Evolutionary conservation across 805 yeast genomes (phyloP), one percentile per base, ranked within the genome.

Genomic region (Saccharomycopsis guyanensis): DNA sequence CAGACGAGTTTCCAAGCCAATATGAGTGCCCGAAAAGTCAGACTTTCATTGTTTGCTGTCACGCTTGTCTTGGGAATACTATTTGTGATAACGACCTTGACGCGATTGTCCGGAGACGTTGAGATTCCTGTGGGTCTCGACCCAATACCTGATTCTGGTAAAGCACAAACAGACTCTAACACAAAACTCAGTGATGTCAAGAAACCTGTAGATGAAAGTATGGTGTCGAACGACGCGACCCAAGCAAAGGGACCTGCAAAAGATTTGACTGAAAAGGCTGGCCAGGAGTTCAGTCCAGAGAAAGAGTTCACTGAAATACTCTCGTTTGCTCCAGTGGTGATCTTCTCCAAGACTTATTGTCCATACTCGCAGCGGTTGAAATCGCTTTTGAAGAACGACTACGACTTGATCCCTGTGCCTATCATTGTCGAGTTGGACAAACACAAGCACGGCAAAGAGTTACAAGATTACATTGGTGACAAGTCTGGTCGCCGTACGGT

Each of bases 401-500:
- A 86, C 63, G 72, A 72, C 42, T 76, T 91, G 51, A 70, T 73
- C 2, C 98, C 97, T 3, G 65, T 70, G 27, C 89, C 87, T 2
- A 58, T 70, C 4, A 72, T 85, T 45, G 86, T 91, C 15, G 97
- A 91, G 59, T 70, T 91, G 43, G 97, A 91, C 64, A 71, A 70
- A 57, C 95, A 87, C 61, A 70, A 73, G 42, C 73, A 86, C 60
- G 97, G 97, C 1, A 61, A 66, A 2, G 82, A 75, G 51, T 70
- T 93, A 50, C 97, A 89, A 64, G 75, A 69, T 15, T 82, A 82
- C 62, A 71, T 93, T 43, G 82, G 72, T 15, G 68, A 71, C 42
- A 62, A 72, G 47, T 78, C 95, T 3, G 94, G 93, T 4, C 78
- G 96, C 55, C 66, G 66, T 24, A 91, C 97, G 0, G 98, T 93